phyloP scores from a whole-genome alignment of 2,329 filamentous ascomycete species.

The Trichoderma endophyticum region DNA sequence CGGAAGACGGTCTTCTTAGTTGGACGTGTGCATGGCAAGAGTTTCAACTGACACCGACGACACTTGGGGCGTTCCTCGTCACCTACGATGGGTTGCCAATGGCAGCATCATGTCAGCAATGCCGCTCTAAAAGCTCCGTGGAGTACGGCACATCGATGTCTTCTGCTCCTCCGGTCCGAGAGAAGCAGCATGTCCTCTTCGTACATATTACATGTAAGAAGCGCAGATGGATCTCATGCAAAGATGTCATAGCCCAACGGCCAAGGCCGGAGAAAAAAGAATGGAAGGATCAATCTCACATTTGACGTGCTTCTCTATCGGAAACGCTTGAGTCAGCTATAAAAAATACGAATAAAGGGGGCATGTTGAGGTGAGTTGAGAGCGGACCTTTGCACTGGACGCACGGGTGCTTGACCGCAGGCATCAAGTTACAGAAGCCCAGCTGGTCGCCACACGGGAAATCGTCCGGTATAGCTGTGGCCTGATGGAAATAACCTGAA shows the following conservation, averaged over 20 bases:
- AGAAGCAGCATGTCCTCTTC: not conserved
- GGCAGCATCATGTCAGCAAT: constrained; percentile 4
- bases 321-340: not conserved
- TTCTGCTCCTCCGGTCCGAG: no score
- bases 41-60: constrained; percentile 33
- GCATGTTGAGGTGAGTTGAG: not conserved
- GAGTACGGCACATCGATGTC: not conserved
- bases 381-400: constrained; percentile 35
- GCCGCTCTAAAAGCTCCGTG: not conserved
- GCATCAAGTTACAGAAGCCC: constrained; percentile 25
- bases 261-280: not conserved
- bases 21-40: constrained; percentile 35
- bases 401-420: constrained; percentile 34
- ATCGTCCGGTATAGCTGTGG: not conserved
- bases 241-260: not conserved
- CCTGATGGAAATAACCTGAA: not conserved
- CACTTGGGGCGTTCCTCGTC: constrained; percentile 39
- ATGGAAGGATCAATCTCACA: constrained; percentile 26
- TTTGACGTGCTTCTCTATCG: constrained; percentile 36
- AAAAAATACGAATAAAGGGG: not conserved
- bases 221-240: not conserved
- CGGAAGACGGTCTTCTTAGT: constrained; percentile 37
- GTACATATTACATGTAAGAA: not conserved
- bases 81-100: constrained; percentile 25
- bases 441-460: not conserved